Base-by-base conservation (phyloP, 2,329 filamentous ascomycete species). In the Aspergillus sp. region DNA sequence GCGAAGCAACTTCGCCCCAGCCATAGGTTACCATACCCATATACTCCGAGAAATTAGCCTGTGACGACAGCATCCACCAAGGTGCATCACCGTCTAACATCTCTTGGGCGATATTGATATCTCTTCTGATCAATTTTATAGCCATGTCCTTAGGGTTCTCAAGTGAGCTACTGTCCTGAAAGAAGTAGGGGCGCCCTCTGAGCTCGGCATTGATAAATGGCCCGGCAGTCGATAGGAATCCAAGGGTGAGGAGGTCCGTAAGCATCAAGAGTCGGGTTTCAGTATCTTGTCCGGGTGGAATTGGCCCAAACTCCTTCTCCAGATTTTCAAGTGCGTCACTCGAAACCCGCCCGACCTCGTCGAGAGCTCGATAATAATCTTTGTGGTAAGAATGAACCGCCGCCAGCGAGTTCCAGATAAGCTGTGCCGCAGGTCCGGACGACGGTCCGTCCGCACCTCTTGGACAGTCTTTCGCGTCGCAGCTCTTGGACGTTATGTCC, bases 231-330 rank as follows among this genome's bases (percentile, higher is more conserved):
- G 16, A 26, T 1, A 58, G 55, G 36, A 51, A 31, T 22, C 63
- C 63, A 1, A 64, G 49, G 1, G 60, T 55, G 22, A 63, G 6
- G 10, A 63, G 51, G 45, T 63, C 63, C 7, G 63, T 49, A 5
- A 66, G 42, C 5, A 58, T 24, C 22, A 56, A 39, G 26, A 56
- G 16, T 63, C 60, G 65, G 6, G 36, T 52, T 32, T 32, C 31
- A 3, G 60, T 24, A 20, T 65, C 55, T 1, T 55, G 7, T 22
- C 53, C n/a, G 2, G 61, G 63, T 3, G 62, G 58, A 51, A 63
- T 49, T 3, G 64, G 63, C 42, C 58, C 61, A 56, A 66, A 65
- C 47, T 49, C 62, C 22, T 66, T 60, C 49, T 60, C 62, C 26
- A 66, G 31, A 29, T 59, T 47, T 3, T 55, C 32, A 9, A 66